These are phyloP conservation scores for Bryum argenteum DNA, from an alignment of 225 moss, liverwort and hornwort genomes.

Conservation along the genomic window DNA sequence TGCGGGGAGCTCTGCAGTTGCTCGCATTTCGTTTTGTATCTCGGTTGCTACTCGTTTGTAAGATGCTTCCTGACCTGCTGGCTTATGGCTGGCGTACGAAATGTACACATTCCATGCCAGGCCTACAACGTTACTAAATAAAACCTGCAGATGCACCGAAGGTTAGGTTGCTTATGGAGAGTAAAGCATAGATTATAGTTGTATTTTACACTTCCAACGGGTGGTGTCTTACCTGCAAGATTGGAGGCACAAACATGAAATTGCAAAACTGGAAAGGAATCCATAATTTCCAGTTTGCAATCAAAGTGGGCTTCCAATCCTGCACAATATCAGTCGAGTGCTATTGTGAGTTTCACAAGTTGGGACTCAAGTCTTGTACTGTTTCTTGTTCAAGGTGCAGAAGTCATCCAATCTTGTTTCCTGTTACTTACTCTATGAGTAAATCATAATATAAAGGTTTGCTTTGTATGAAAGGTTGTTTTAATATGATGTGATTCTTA, in stretches of 20 bases:
- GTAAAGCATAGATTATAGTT: not conserved
- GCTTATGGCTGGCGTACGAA: conserved; percentile 44
- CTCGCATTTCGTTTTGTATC: conserved; percentile 28
- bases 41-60: conserved; percentile 32
- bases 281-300: conserved; percentile 65
- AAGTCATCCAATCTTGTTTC: too few relatives aligned
- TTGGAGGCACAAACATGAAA: conserved; percentile 56
- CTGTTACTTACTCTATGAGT: too few relatives aligned
- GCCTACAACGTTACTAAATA: conserved; percentile 42
- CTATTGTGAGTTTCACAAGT: not conserved
- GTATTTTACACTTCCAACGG: too few relatives aligned
- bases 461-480: too few relatives aligned
- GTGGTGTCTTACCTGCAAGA: conserved; percentile 39
- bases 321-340: conserved; percentile 18
- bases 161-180: not conserved
- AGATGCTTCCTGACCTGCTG: conserved; percentile 25
- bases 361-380: too few relatives aligned
- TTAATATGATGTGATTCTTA: not conserved
- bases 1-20: not conserved
- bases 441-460: too few relatives aligned
- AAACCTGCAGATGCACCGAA: conserved; percentile 31
- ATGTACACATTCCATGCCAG: conserved; percentile 53
- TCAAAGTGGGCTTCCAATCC: conserved; percentile 55
- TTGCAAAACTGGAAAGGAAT: conserved; percentile 62
- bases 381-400: too few relatives aligned